Evolutionary conservation across 768 basidiomycete genomes (phyloP).

Genomic region (Gymnopilus junonius): DNA sequence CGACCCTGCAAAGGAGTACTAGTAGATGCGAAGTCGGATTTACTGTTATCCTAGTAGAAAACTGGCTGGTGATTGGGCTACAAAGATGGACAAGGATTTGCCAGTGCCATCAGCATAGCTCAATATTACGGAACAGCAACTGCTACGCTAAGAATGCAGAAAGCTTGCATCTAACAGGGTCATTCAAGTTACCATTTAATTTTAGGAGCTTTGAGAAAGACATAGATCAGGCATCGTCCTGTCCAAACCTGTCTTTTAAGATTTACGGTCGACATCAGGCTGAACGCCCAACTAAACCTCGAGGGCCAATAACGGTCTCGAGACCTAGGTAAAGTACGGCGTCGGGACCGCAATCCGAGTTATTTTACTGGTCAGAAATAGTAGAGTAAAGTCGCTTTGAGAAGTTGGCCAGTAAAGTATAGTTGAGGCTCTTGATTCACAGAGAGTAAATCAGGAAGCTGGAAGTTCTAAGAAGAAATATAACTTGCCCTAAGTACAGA

Average conservation of each 20-base stretch:
- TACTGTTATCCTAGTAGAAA: neutral
- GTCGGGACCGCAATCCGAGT: constrained; percentile 2
- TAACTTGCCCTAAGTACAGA: neutral
- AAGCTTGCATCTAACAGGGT: neutral
- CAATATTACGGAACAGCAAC: neutral
- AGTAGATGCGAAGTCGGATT: neutral
- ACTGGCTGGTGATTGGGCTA: neutral
- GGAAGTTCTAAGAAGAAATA: neutral
- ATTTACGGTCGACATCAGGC: neutral
- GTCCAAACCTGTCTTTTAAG: neutral
- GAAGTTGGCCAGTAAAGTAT: neutral
- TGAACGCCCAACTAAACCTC: neutral
- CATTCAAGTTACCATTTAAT: neutral
- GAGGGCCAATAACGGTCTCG: neutral
- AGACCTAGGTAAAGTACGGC: neutral
- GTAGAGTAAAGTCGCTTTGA: neutral
- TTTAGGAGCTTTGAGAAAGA: neutral
- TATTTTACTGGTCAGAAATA: neutral
- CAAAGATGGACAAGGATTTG: neutral
- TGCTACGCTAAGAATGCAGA: neutral
- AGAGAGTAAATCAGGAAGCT: neutral
- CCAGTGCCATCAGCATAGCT: neutral
- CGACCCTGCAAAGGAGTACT: neutral
- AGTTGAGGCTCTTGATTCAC: neutral
- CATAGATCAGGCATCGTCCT: neutral